These are phyloP conservation scores for Boletus barrowsii DNA, from an alignment of 768 basidiomycete genomes.

Conservation along the genomic window DNA sequence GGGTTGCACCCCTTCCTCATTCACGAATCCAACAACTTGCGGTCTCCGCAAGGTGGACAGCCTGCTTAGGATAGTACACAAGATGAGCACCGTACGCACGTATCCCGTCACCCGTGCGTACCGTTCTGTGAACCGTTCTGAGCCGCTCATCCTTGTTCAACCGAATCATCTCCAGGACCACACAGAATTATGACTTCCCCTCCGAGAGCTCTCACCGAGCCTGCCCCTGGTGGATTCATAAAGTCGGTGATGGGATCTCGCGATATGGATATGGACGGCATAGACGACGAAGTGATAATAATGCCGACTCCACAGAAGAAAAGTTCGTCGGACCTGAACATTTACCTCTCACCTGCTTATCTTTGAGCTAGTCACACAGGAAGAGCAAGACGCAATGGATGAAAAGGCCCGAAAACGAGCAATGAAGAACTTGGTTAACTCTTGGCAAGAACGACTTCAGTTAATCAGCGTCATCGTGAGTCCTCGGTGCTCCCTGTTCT, in stretches of 20 bases:
- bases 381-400: constrained; percentile 49
- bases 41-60: constrained; percentile 1
- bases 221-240: constrained; percentile 19
- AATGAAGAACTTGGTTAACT: constrained; percentile 50
- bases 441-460: constrained; percentile 63
- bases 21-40: constrained; percentile 5
- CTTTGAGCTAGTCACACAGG: constrained; percentile 38
- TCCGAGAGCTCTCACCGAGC: constrained; percentile 19
- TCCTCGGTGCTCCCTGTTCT: neutral
- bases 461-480: constrained; percentile 58
- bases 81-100: constrained; percentile 12
- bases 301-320: constrained; percentile 6
- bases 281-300: constrained; percentile 17
- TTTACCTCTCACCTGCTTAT: neutral
- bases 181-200: constrained; percentile 11
- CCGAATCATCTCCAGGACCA: constrained; percentile 2
- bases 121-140: neutral
- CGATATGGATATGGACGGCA: constrained; percentile 3
- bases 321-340: constrained; percentile 11
- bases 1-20: neutral
- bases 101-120: constrained; percentile 9
- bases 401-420: constrained; percentile 43
- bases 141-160: neutral
- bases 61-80: neutral
- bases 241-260: constrained; percentile 17